Conservation (phyloP, 768 basidiomycete genomes). For the Astraeus odoratus region DNA sequence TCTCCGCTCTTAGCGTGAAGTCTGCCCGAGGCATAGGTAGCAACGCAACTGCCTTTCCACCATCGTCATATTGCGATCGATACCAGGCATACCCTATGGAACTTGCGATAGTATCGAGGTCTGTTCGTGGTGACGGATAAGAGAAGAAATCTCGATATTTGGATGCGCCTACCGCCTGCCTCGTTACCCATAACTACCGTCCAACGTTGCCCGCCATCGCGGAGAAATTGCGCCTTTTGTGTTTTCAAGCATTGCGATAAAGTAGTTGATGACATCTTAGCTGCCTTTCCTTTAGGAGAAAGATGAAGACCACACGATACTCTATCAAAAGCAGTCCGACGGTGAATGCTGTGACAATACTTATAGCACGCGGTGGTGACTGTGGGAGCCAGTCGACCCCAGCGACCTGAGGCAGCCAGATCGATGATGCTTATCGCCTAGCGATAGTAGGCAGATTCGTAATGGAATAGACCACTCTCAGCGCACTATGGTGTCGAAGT, state of each 20-base stretch:
- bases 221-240: slow-evolving; percentile 56
- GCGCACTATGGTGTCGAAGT: too few species aligned
- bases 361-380: too few species aligned
- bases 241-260: slow-evolving; percentile 35
- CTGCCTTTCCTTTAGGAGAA: not conserved
- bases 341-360: too few species aligned
- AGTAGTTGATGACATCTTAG: slow-evolving; percentile 15
- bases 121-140: slow-evolving; percentile 32
- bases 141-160: not conserved
- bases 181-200: slow-evolving; percentile 92
- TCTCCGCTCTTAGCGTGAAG: slow-evolving; percentile 80
- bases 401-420: not conserved
- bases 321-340: not conserved
- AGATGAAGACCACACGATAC: not conserved
- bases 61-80: slow-evolving; percentile 37
- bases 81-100: slow-evolving; percentile 83
- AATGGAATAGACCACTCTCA: too few species aligned
- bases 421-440: not conserved
- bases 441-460: not conserved
- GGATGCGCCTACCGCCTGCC: slow-evolving; percentile 65
- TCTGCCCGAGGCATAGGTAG: slow-evolving; percentile 63
- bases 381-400: not conserved
- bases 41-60: slow-evolving; percentile 60
- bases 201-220: slow-evolving; percentile 60
- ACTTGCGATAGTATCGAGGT: slow-evolving; percentile 85